A percentile compares a stretch with the other conserved stretches of the same genome.
Evolutionary conservation across 1,284 basidiomycete species (phyloP).

Genomic region (Sporisorium sorghi): DNA sequence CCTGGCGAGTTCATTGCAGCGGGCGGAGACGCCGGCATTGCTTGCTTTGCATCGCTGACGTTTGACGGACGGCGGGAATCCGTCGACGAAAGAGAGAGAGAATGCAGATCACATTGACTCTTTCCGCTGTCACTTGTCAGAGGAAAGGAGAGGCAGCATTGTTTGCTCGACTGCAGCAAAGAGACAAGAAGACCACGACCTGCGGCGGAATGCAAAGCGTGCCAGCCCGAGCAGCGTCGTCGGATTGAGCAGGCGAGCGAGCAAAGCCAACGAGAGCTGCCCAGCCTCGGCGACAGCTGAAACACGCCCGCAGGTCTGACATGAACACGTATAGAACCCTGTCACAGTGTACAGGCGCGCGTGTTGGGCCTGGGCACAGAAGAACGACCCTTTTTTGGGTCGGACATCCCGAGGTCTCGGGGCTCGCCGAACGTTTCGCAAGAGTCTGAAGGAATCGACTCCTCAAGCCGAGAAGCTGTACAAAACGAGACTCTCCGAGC

Average conservation of each 20-base stretch:
- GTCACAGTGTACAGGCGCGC: too few species aligned
- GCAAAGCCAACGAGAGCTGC: too few species aligned
- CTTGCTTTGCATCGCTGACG: neutral
- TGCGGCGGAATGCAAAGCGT: neutral
- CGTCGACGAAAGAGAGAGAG: neutral
- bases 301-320: neutral
- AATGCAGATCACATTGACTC: neutral
- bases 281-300: neutral
- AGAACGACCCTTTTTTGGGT: too few species aligned
- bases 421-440: too few species aligned
- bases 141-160: neutral
- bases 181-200: neutral
- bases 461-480: too few species aligned
- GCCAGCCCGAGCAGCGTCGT: neutral
- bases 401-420: neutral
- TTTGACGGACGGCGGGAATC: neutral
- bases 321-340: neutral
- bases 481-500: neutral
- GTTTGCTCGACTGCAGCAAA: too few species aligned
- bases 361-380: neutral
- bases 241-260: too few species aligned
- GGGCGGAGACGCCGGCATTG: neutral
- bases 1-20: neutral
- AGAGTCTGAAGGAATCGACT: too few species aligned
- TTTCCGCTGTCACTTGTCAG: neutral